A percentile compares a stretch with the other conserved stretches of the same genome.
These are phyloP conservation scores for Penicillium odoratum DNA, from an alignment of 495 filamentous ascomycete species.

Conservation along the genomic window DNA sequence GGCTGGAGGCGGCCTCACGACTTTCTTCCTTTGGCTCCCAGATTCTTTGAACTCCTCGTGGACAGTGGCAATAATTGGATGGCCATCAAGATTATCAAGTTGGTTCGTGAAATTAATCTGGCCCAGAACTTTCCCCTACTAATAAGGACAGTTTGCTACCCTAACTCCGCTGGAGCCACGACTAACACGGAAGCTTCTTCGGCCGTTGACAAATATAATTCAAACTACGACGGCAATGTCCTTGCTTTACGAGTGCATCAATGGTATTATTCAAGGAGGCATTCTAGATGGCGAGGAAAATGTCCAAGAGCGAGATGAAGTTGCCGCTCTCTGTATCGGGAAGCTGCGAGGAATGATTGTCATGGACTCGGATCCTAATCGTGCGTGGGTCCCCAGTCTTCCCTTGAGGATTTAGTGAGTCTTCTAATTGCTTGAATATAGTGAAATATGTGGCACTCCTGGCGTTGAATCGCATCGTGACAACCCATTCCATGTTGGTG, in stretches of 20 bases:
- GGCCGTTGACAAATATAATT: constrained; percentile 91
- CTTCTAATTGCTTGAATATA: constrained; percentile 29
- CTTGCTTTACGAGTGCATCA: constrained; percentile 94
- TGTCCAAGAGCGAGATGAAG: constrained; percentile 79
- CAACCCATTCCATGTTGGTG: constrained; percentile 82
- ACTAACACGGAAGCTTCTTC: constrained; percentile 86
- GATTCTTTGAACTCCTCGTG: constrained; percentile 90
- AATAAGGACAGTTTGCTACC: constrained; percentile 76
- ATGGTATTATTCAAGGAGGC: constrained; percentile 94
- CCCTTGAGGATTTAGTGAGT: not conserved
- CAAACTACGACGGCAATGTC: constrained; percentile 96
- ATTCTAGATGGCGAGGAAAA: constrained; percentile 80
- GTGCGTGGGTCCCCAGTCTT: constrained; percentile 58
- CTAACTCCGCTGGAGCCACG: constrained; percentile 91
- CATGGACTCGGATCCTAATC: constrained; percentile 87
- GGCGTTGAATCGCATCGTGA: constrained; percentile 91
- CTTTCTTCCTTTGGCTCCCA: constrained; percentile 87
- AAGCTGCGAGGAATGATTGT: constrained; percentile 94
- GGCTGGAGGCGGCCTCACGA: constrained; percentile 92
- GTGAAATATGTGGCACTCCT: constrained; percentile 97
- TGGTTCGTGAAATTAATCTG: constrained; percentile 53
- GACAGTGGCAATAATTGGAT: constrained; percentile 98
- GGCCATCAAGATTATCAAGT: constrained; percentile 98
- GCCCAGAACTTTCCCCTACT: constrained; percentile 4
- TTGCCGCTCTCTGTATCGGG: constrained; percentile 87